Percentiles rank a stretch among this genome's conserved stretches.
phyloP scores from a whole-genome alignment of 305 asterid species.

The Solanum hybrid region DNA sequence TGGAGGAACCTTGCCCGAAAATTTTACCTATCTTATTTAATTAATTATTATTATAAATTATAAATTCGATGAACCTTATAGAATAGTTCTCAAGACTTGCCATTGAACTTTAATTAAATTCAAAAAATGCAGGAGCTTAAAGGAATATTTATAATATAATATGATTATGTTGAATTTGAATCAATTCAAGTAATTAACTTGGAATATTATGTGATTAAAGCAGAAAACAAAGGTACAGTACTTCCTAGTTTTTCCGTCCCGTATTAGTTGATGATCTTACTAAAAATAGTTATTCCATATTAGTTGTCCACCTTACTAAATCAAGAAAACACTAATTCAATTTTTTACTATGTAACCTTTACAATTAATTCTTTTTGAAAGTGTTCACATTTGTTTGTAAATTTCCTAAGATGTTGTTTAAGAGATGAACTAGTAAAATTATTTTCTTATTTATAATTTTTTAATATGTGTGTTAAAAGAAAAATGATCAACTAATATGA shows the following conservation, averaged over 20 bases:
- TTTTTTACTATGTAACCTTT: not conserved
- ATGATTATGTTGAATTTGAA: not conserved
- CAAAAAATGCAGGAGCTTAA: not conserved
- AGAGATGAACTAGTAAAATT: not conserved
- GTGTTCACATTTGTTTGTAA: too few species aligned
- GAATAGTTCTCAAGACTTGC: not conserved
- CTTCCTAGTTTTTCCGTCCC: not conserved
- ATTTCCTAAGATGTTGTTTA: not conserved
- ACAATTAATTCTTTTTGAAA: too few species aligned
- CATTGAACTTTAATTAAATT: not conserved
- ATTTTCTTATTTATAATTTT: too few species aligned
- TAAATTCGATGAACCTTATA: not conserved
- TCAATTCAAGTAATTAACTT: not conserved
- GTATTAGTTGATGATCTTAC: not conserved
- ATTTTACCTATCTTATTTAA: too few species aligned
- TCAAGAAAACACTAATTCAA: not conserved
- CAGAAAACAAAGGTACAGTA: not conserved
- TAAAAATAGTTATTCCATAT: not conserved
- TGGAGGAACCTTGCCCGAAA: not conserved
- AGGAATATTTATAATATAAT: not conserved
- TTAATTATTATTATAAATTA: too few species aligned
- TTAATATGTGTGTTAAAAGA: not conserved
- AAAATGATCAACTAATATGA: too few species aligned
- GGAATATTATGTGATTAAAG: not conserved
- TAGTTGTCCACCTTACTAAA: not conserved